phyloP scores from a whole-genome alignment of 177 flowering plant species.

The Vitis hybrid region DNA sequence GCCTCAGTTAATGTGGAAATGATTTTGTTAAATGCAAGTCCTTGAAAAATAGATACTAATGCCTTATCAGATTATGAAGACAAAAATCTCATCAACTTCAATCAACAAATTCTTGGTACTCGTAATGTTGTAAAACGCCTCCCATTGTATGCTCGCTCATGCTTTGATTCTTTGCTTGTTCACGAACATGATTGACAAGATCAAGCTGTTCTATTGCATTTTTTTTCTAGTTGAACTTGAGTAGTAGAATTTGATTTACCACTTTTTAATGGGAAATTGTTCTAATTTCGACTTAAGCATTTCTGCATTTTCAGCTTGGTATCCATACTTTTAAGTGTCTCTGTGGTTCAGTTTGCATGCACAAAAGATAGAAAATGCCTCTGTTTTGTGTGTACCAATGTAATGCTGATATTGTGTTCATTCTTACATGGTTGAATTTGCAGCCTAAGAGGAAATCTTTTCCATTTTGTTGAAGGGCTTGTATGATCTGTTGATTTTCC shows the following conservation, averaged over 20 bases:
- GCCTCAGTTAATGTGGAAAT: background rate
- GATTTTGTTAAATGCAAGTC: background rate
- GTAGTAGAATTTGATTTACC: background rate
- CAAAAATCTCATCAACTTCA: background rate
- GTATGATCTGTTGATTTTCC: background rate
- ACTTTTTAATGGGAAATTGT: background rate
- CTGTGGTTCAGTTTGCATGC: background rate
- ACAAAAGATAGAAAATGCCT: background rate
- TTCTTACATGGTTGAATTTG: background rate
- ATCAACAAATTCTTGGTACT: too few species aligned
- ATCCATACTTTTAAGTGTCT: background rate
- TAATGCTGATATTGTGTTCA: background rate
- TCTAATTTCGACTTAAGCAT: background rate
- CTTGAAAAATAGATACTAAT: background rate
- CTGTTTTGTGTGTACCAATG: background rate
- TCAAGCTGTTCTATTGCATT: background rate
- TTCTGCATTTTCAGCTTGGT: background rate
- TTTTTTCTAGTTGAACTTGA: background rate
- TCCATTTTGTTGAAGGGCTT: background rate
- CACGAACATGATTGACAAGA: background rate
- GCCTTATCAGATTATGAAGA: background rate
- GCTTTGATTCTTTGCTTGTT: background rate
- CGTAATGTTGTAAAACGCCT: too few species aligned
- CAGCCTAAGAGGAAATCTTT: background rate
- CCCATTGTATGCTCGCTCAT: too few species aligned